Conservation (phyloP, 2,329 filamentous ascomycete species). For the Arthrobotrys megalospora region DNA sequence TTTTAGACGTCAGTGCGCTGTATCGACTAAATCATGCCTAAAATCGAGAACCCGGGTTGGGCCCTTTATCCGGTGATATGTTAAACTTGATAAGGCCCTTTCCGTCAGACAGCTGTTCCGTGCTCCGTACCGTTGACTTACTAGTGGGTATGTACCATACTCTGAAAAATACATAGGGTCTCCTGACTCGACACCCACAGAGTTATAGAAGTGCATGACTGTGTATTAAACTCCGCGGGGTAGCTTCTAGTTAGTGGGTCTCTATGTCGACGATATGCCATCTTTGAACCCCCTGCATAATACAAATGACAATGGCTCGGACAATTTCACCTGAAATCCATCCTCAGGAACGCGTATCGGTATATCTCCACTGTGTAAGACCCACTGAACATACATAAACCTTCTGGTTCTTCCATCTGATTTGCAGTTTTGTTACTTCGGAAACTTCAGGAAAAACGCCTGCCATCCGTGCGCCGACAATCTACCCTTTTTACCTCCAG, state of each 20-base stretch:
- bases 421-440: conserved; percentile 34
- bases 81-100: conserved; percentile 1
- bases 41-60: conserved; percentile 18
- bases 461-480: conserved; percentile 39
- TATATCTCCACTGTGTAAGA: conserved; percentile 20
- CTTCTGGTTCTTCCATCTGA: conserved; percentile 1
- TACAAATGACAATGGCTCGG: conserved; percentile 34
- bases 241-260: conserved; percentile 11
- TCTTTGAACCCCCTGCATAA: conserved; percentile 17
- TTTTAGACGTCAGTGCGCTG: conserved; percentile 45
- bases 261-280: conserved; percentile 24
- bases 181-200: conserved; percentile 34
- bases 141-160: conserved; percentile 2
- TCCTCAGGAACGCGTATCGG: conserved; percentile 16
- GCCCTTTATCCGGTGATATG: conserved; percentile 31
- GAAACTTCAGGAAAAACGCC: conserved; percentile 35
- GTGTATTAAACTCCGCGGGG: conserved; percentile 14
- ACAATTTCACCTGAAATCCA: conserved; percentile 14
- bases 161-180: conserved; percentile 22
- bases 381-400: conserved; percentile 22
- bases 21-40: conserved; percentile 35
- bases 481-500: conserved; percentile 6
- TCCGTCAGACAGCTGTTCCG: conserved; percentile 1
- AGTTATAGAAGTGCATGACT: conserved; percentile 34
- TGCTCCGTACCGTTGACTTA: conserved; percentile 8